Conservation (phyloP, 2,329 filamentous ascomycete species). For the Clonostachys rosea region DNA sequence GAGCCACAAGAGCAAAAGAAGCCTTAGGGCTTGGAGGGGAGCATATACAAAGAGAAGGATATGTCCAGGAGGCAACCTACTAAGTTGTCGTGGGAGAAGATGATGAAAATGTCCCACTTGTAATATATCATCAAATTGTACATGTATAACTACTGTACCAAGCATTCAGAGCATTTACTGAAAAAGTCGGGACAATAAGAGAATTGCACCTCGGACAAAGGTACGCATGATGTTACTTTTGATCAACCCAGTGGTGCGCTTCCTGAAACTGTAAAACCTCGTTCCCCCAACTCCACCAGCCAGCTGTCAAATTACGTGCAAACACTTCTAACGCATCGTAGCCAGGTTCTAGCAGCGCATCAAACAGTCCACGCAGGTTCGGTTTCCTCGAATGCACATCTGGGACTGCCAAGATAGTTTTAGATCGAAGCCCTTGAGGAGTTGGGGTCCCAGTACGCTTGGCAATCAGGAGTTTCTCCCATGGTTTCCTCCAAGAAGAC, state of each 20-base stretch:
- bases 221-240: background rate
- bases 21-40: conserved; percentile 1
- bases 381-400: conserved; percentile 79
- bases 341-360: conserved; percentile 41
- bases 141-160: conserved; percentile 2
- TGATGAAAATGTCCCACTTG: background rate
- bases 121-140: conserved; percentile 1
- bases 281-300: conserved; percentile 78
- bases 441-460: conserved; percentile 25
- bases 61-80: background rate
- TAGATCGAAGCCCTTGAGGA: conserved; percentile 22
- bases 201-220: background rate
- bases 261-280: conserved; percentile 68
- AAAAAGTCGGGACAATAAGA: too few relatives aligned
- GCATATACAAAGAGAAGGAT: conserved; percentile 1
- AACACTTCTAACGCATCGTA: conserved; percentile 71
- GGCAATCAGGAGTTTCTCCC: conserved; percentile 68
- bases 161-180: background rate
- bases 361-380: conserved; percentile 58
- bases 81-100: conserved; percentile 1
- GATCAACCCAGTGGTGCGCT: conserved; percentile 41
- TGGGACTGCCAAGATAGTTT: conserved; percentile 64
- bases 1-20: conserved; percentile 1
- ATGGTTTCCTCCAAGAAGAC: conserved; percentile 66
- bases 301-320: conserved; percentile 66